A percentile compares a stretch with the other conserved stretches of the same genome.
These are phyloP conservation scores for Salvia splendens DNA, from an alignment of 257 asterid species.

Conservation along the genomic window DNA sequence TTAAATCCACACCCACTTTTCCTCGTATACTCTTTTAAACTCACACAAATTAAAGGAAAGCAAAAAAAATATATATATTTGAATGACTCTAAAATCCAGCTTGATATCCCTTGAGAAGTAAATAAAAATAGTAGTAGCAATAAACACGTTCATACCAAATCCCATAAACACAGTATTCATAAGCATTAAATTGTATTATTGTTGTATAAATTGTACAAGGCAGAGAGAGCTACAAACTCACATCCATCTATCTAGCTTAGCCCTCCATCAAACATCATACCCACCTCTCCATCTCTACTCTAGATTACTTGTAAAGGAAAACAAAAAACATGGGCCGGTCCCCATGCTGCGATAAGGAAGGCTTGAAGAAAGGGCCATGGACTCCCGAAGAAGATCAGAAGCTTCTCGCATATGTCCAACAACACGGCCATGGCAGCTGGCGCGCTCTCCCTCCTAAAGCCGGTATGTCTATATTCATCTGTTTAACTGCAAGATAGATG, in stretches of 20 bases:
- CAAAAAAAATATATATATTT: too few species aligned
- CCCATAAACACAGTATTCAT: conserved; percentile 13
- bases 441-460: conserved; percentile 58
- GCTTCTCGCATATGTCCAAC: conserved; percentile 44
- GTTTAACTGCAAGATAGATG: too few species aligned
- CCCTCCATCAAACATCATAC: not conserved
- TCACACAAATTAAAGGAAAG: too few species aligned
- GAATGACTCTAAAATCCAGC: too few species aligned
- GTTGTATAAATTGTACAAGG: conserved; percentile 27
- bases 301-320: not conserved
- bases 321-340: conserved; percentile 42
- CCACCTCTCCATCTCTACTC: not conserved
- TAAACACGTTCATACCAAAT: conserved; percentile 32
- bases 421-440: conserved; percentile 68
- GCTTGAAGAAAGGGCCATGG: conserved; percentile 66
- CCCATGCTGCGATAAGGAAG: conserved; percentile 50
- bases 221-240: conserved; percentile 15
- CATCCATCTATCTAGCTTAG: not conserved
- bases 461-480: conserved; percentile 27
- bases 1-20: too few species aligned
- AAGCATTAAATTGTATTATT: conserved; percentile 26
- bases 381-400: conserved; percentile 54
- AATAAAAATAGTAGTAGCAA: not conserved
- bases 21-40: too few species aligned
- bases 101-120: too few species aligned